These are phyloP conservation scores for Sanghuangporus baumii DNA, from an alignment of 1,284 basidiomycete species.

Conservation along the genomic window DNA sequence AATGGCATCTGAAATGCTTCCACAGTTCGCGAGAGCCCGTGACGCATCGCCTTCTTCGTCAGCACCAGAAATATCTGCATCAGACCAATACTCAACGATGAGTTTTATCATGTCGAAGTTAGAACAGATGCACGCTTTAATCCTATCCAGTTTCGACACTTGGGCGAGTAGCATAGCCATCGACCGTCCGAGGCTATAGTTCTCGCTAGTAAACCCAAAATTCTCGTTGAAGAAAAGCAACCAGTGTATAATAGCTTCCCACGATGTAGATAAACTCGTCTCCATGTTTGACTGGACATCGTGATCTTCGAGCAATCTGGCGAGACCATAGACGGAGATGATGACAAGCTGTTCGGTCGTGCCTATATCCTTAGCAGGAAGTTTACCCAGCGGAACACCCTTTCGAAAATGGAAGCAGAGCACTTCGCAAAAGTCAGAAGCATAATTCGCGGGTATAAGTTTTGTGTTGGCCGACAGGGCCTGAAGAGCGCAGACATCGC, in stretches of 20 bases:
- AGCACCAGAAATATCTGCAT: neutral
- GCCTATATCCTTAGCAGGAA: neutral
- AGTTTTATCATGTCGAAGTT: neutral
- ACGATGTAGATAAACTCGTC: neutral
- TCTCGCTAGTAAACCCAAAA: neutral
- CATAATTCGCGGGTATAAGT: neutral
- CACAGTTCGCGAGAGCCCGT: neutral
- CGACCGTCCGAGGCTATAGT: neutral
- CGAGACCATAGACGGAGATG: neutral
- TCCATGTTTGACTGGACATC: neutral
- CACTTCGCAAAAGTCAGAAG: neutral
- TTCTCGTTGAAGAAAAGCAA: neutral
- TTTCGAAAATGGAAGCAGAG: neutral
- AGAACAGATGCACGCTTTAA: slow-evolving; percentile 1
- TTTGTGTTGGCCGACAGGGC: neutral
- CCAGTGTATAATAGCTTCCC: neutral
- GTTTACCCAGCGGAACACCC: neutral
- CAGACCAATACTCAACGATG: neutral
- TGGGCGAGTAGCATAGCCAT: neutral
- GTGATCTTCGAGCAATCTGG: neutral
- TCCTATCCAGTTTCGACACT: neutral
- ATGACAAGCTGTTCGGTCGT: neutral
- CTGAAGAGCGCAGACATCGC: neutral
- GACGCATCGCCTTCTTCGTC: neutral
- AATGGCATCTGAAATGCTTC: neutral